These are phyloP conservation scores for Schizochytrium sp. DNA, from an alignment of 108 stramenopile genomes.

Conservation along the genomic window DNA sequence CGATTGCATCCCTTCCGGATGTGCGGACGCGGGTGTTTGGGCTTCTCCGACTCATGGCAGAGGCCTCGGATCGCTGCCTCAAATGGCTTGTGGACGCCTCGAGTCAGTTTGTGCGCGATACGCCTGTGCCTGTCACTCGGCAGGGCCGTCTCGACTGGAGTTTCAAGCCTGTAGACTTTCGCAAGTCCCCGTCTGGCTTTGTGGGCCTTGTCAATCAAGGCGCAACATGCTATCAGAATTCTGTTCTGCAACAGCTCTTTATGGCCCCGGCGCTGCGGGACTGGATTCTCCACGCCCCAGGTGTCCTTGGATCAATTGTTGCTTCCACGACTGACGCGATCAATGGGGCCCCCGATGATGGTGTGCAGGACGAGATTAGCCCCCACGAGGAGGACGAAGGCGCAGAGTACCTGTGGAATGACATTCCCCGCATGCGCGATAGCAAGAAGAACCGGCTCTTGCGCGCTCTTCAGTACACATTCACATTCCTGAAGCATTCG, in stretches of 20 bases:
- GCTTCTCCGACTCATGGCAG: neutral
- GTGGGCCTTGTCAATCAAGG: conserved; percentile 21
- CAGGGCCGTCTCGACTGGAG: neutral
- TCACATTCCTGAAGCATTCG: neutral
- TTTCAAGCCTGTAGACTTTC: neutral
- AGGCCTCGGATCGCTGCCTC: neutral
- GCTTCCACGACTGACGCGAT: neutral
- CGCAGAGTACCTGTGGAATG: neutral
- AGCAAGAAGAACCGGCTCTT: neutral
- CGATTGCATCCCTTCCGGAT: conserved; percentile 1
- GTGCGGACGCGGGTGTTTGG: neutral
- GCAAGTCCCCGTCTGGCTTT: conserved; percentile 13
- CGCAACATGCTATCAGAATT: conserved; percentile 20
- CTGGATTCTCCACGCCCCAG: neutral
- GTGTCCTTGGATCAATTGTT: neutral
- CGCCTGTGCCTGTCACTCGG: neutral
- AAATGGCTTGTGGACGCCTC: neutral
- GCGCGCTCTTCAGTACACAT: neutral
- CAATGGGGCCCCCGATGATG: neutral
- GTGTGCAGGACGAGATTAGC: neutral
- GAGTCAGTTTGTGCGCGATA: neutral
- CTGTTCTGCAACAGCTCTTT: conserved; percentile 17
- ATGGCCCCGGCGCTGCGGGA: conserved; percentile 10
- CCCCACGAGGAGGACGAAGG: neutral
- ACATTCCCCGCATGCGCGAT: neutral